Evolutionary conservation across 768 basidiomycete genomes (phyloP), one percentile per base, ranked within the genome.

Genomic region (Hypsizygus marmoreus): DNA sequence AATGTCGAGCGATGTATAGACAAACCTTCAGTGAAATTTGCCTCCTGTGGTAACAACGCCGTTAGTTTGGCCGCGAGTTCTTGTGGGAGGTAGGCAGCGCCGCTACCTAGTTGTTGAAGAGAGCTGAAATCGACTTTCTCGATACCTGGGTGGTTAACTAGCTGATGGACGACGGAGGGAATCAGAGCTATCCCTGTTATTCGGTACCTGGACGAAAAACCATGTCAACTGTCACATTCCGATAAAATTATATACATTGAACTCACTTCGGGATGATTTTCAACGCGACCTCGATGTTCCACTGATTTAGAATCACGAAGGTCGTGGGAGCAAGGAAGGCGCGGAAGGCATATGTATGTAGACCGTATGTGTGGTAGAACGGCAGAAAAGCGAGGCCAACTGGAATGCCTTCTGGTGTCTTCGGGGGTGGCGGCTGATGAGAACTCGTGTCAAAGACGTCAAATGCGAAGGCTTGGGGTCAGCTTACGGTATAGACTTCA

Each of bases 31-130:
- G 50, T 34, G 6, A 79, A 58, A 0, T 57, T 51, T 0, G 63
- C 57, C 4, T 70, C 63, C 20, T 56, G 47, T 0, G 74, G 66
- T 10, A 75, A 45, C 4, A 79, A 34, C 37, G 58, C 37, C n/a
- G 55, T 38, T 11, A 84, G 56, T 40, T 72, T 74, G 13, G 64
- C 59, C 0, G 66, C 67, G 6, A 90, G 69, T 14, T 77, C 69
- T 1, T 76, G 73, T 0, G 88, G 83, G 16, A 88, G 75, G 55
- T 86, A 81, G 1, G 87, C 86, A 0, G 83, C 88, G 4, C 86
- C 87, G 47, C 73, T 75, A 5, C 59, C 64, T 19, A 82, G 46
- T 5, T 25, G 1, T 6, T 63, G 58, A 1, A 89, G 56, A 0
- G 74, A 76, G 52, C 75, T 80, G 11, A 87, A 64, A 55, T 87